phyloP scores from a whole-genome alignment of 1,139 yeast genomes.

The Arxiozyma slooffiae region DNA sequence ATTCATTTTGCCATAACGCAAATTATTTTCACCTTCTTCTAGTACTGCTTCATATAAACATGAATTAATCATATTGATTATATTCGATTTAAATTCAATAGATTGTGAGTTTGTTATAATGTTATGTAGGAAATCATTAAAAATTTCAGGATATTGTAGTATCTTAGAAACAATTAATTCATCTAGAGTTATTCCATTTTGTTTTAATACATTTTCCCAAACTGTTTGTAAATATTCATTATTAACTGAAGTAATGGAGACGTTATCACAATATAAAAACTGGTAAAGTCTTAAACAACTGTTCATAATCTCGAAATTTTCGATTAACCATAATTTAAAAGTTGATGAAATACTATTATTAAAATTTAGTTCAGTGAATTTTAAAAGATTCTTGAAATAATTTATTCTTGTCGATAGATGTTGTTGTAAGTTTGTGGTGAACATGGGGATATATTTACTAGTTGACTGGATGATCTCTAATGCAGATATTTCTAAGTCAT shows the following conservation, averaged over 20 bases:
- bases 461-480: slow-evolving; percentile 46
- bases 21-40: slow-evolving; percentile 36
- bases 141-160: slow-evolving; percentile 32
- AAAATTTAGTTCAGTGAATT: slow-evolving; percentile 42
- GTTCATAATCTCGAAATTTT: slow-evolving; percentile 43
- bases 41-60: slow-evolving; percentile 36
- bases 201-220: slow-evolving; percentile 17
- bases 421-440: slow-evolving; percentile 32
- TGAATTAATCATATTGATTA: slow-evolving; percentile 33
- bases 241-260: no score
- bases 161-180: slow-evolving; percentile 27
- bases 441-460: slow-evolving; percentile 40
- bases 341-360: slow-evolving; percentile 30
- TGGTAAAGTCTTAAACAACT: slow-evolving; percentile 35
- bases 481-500: slow-evolving; percentile 42
- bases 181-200: slow-evolving; percentile 9
- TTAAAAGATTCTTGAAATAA: slow-evolving; percentile 37
- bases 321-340: slow-evolving; percentile 22
- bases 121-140: slow-evolving; percentile 33
- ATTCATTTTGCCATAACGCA: slow-evolving; percentile 28
- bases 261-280: slow-evolving; percentile 28
- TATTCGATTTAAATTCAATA: slow-evolving; percentile 26
- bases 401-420: slow-evolving; percentile 38
- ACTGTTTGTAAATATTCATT: not conserved
- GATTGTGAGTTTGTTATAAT: slow-evolving; percentile 15